These are phyloP conservation scores for Citrus unshiu DNA, from an alignment of 345 rosid genomes.

Conservation along the genomic window DNA sequence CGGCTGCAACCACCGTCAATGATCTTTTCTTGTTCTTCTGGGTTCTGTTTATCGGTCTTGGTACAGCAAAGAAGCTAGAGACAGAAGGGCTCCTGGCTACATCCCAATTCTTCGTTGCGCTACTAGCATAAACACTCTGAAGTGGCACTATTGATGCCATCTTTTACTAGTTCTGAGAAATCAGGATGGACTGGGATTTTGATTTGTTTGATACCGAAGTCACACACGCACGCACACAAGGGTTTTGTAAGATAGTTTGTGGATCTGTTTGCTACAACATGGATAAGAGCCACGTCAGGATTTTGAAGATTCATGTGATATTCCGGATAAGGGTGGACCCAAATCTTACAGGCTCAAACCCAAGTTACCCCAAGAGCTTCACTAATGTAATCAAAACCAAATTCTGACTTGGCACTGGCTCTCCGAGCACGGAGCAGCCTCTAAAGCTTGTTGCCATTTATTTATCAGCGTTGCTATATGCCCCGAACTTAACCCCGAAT, in stretches of 20 bases:
- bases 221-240: slow-evolving; percentile 1
- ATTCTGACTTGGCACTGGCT: not conserved
- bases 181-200: not conserved
- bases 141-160: slow-evolving; percentile 37
- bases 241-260: not conserved
- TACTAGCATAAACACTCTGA: slow-evolving; percentile 22
- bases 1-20: slow-evolving; percentile 65
- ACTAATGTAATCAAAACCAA: not conserved
- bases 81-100: slow-evolving; percentile 7
- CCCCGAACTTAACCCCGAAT: no score
- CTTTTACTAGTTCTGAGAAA: not conserved
- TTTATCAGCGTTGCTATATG: no score
- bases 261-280: slow-evolving; percentile 11
- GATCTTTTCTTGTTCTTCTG: slow-evolving; percentile 39
- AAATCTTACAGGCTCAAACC: not conserved
- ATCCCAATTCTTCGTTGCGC: slow-evolving; percentile 18
- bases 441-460: not conserved
- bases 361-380: not conserved
- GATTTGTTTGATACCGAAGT: not conserved
- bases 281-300: slow-evolving; percentile 54
- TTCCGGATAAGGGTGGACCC: slow-evolving; percentile 42
- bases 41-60: slow-evolving; percentile 11
- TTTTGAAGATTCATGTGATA: slow-evolving; percentile 22
- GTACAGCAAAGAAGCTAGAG: not conserved
- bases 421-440: not conserved